A percentile compares a stretch with the other conserved stretches of the same genome.
Conservation (phyloP, 2,329 filamentous ascomycete genomes). For the Ascochyta fabae region DNA sequence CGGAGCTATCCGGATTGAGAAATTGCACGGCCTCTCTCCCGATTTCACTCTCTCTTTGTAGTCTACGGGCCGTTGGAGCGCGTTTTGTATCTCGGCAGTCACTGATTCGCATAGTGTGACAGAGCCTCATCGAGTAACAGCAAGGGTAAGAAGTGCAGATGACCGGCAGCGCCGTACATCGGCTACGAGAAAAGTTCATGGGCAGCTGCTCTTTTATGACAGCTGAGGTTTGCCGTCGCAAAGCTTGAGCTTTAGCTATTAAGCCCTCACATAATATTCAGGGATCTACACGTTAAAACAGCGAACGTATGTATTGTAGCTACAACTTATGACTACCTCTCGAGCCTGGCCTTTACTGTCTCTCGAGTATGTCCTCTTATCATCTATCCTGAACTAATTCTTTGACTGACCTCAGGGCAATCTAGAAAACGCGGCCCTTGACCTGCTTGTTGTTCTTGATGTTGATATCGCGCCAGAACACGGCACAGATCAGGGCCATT, state of each 20-base stretch:
- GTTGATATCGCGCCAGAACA: slow-evolving; percentile 57
- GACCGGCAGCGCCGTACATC: neutral
- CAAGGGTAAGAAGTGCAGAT: neutral
- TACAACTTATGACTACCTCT: neutral
- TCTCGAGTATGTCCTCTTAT: neutral
- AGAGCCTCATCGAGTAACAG: slow-evolving; percentile 18
- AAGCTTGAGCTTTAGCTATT: neutral
- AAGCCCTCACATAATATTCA: neutral
- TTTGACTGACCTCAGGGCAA: neutral
- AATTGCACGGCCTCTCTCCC: slow-evolving; percentile 12
- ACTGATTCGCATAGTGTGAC: slow-evolving; percentile 3
- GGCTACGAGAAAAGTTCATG: neutral
- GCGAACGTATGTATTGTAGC: neutral
- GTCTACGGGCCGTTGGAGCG: neutral
- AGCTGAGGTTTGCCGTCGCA: slow-evolving; percentile 1
- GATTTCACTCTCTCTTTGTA: neutral
- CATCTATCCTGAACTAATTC: neutral
- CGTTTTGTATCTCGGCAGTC: neutral
- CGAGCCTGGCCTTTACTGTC: neutral
- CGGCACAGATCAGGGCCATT: slow-evolving; percentile 43
- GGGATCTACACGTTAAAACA: neutral
- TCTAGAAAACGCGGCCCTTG: slow-evolving; percentile 53
- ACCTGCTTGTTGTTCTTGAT: slow-evolving; percentile 52
- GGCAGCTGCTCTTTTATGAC: neutral
- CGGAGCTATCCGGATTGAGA: slow-evolving; percentile 2